phyloP scores from a whole-genome alignment of 202 grass and related monocot genomes.

The Schoenoplectus tabernaemontani region DNA sequence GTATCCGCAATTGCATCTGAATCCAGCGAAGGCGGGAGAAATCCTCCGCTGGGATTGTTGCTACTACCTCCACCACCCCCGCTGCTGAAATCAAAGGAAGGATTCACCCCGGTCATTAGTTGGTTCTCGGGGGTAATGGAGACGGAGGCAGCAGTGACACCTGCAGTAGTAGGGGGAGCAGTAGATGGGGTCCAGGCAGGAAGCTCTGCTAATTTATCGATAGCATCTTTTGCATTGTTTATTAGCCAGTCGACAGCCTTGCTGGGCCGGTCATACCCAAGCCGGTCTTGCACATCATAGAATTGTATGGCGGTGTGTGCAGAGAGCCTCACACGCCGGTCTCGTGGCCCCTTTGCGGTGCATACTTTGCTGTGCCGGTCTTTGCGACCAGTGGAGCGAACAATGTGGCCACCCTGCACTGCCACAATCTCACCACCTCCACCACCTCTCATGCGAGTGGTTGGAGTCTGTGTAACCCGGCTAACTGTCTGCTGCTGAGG shows the following conservation, averaged over 20 bases:
- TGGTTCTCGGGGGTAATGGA: constrained; percentile 40
- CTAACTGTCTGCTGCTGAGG: background rate
- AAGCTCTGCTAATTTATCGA: constrained; percentile 71
- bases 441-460: constrained; percentile 38
- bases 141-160: constrained; percentile 32
- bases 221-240: constrained; percentile 81
- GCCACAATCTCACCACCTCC: constrained; percentile 66
- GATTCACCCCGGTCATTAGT: constrained; percentile 48
- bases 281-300: constrained; percentile 86
- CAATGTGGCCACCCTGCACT: constrained; percentile 84
- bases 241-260: constrained; percentile 95
- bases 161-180: constrained; percentile 28
- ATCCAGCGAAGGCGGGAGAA: constrained; percentile 76
- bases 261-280: constrained; percentile 81
- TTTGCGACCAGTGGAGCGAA: constrained; percentile 75
- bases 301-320: constrained; percentile 93
- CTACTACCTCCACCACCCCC: background rate
- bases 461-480: constrained; percentile 18
- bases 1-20: constrained; percentile 87
- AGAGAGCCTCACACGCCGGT: constrained; percentile 63
- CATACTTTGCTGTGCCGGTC: constrained; percentile 92
- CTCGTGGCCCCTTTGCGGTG: constrained; percentile 73
- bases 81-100: constrained; percentile 38
- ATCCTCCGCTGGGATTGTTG: constrained; percentile 28
- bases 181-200: constrained; percentile 62